Evolutionary conservation across 768 basidiomycete species (phyloP), one percentile per base, ranked within the genome.

Genomic region (Serpula lacrymans): DNA sequence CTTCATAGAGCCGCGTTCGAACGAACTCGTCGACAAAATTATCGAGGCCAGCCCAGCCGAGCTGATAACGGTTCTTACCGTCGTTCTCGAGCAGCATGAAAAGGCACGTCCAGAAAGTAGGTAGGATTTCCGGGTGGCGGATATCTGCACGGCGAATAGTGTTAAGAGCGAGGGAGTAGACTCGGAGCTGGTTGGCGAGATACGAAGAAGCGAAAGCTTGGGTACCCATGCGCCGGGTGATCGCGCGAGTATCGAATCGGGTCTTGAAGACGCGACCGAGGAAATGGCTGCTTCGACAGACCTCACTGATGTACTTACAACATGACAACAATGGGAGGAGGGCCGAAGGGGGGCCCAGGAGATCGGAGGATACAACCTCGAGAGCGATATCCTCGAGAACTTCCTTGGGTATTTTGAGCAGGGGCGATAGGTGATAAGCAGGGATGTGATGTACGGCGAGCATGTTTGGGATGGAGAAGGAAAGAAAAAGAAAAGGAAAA

Each of bases 71-170:
- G 54, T 87, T 87, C 54, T 71, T 72, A 24, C 81, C 82, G 58
- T 86, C 83, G 59, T 82, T 78, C 46, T 86, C 84, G 3, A 75
- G 60, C 57, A 82, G 55, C 69, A 87, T 74, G 30, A 82, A 50
- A 37, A 72, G 77, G 5, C 69, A 68, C 0, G 59, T 61, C 60
- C 72, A 74, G 16, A 87, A 65, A 1, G 62, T 51, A 0, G 59
- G 49, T 10, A 56, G 48, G 42, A 65, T 16, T 25, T 42, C 25
- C 17, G 39, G 20, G 11, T 75, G 68, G 16, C 60, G 45, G 30
- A 69, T 49, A 41, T 72, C 48, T 20, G 53, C 48, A 1, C 46
- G 33, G 41, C 69, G 58, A 36, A 72, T 51, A 32, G 45, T 51
- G 14, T 40, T 46, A 37, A 69, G 48, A 4, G 63, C 52, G 27